These are phyloP conservation scores for Zelopaecilomyces penicillatus DNA, from an alignment of 2,329 filamentous ascomycete genomes.

Conservation along the genomic window DNA sequence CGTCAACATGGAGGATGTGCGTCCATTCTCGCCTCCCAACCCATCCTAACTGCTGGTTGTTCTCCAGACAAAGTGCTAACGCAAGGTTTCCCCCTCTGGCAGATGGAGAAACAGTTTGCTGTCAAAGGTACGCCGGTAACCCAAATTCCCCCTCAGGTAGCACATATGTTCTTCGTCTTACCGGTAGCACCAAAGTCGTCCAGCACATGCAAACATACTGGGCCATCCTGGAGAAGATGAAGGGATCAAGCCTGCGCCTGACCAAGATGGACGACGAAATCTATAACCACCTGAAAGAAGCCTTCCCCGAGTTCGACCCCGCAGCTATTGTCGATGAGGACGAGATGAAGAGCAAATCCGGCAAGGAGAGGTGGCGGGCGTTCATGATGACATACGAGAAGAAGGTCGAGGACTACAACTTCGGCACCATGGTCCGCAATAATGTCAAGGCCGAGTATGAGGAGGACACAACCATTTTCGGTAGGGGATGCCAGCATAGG, in stretches of 20 bases:
- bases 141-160: no score
- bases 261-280: conserved; percentile 96
- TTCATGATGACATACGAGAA: conserved; percentile 95
- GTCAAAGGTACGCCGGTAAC: conserved; percentile 64
- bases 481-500: conserved; percentile 36
- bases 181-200: conserved; percentile 48
- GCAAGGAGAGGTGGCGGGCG: conserved; percentile 89
- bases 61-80: not conserved
- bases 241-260: conserved; percentile 78
- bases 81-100: not conserved
- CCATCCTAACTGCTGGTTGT: not conserved
- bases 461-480: conserved; percentile 85
- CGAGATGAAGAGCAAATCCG: conserved; percentile 92
- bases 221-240: conserved; percentile 85
- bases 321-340: conserved; percentile 76
- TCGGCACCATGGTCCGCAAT: conserved; percentile 83
- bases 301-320: conserved; percentile 90
- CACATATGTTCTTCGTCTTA: not conserved
- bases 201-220: conserved; percentile 97
- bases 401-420: conserved; percentile 95
- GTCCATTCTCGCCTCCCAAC: conserved; percentile 20
- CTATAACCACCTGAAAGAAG: conserved; percentile 73
- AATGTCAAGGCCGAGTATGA: conserved; percentile 78
- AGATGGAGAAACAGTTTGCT: conserved; percentile 99
- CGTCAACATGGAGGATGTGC: conserved; percentile 46